Base-by-base conservation (phyloP, 768 basidiomycete species). In the Leccinum pellstonianum region DNA sequence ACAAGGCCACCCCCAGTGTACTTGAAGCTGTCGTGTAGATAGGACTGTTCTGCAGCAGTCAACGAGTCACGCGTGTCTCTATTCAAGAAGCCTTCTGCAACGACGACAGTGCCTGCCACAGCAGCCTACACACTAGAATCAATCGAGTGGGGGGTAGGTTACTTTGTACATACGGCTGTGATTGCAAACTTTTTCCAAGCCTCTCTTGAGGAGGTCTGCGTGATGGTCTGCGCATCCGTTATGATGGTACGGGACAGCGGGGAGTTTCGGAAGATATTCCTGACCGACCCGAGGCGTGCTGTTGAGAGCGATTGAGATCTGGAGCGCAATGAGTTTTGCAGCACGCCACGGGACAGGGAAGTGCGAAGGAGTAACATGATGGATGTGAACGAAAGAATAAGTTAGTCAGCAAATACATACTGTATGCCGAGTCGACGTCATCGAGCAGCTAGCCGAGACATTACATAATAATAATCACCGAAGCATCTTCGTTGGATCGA, bases 1-100 rank as follows among this genome's bases (percentile, higher is more conserved):
- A 78, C 78, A 25, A 95, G 83, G 1, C 93, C 93, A 51, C 81
- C 88, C 11, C 88, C 93, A 6, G 92, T 91, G 66, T 93, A 95
- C 68, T 83, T 86, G 80, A 93, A 94, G 57, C 82, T 87, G 41
- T 87, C 85, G 65, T 94, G 83, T 4, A 94, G 78, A 67, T 89
- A 84, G 11, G 82, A 82, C 58, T 80, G 85, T 73, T 94, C 91
- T 0, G 79, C 78, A 0, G 71, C 56, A 41, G 84, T 82, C 27
- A 93, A 77, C 4, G 82, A 75, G 48, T 88, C 90, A 43, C 90
- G 80, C 0, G 90, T 93, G 62, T 93, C 90, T 60, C 91, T 81
- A 68, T 94, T 94, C 66, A 94, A 76, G 38, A 88, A 77, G 2
- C 76, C 80, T 63, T 91, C 82, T 25, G 86, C 77, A 4, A 83